Percentiles rank a stretch among this genome's conserved stretches.
phyloP scores from a whole-genome alignment of 768 basidiomycete species.

The Zangia roseola region DNA sequence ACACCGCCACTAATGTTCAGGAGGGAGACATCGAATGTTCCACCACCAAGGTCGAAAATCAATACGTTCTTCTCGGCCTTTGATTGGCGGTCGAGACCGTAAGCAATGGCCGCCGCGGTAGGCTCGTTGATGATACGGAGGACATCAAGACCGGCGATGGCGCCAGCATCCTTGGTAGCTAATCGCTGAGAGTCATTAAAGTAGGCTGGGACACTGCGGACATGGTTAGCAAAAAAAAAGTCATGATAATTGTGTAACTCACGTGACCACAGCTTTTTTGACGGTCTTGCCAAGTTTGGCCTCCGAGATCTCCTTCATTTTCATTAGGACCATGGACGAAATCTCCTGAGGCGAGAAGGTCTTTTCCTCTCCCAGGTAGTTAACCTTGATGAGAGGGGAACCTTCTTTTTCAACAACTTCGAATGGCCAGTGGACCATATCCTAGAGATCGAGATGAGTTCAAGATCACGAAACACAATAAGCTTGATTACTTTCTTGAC shows the following conservation, averaged over 20 bases:
- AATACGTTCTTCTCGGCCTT: conserved; percentile 96
- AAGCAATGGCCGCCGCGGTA: conserved; percentile 98
- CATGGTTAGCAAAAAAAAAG: neutral
- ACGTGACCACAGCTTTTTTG: conserved; percentile 99
- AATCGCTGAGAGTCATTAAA: conserved; percentile 99
- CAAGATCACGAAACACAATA: neutral
- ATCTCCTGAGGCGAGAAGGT: conserved; percentile 98
- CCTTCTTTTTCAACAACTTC: conserved; percentile 95
- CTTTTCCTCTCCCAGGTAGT: conserved; percentile 93
- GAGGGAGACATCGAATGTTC: conserved; percentile 99
- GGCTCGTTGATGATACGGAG: conserved; percentile 99
- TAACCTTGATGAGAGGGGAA: conserved; percentile 93
- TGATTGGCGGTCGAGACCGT: conserved; percentile 95
- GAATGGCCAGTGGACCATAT: conserved; percentile 98
- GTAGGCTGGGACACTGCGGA: conserved; percentile 87
- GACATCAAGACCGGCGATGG: conserved; percentile 97
- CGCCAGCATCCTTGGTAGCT: conserved; percentile 98
- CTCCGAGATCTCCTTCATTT: conserved; percentile 99
- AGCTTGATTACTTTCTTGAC: conserved; percentile 68
- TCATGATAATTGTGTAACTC: conserved; percentile 34
- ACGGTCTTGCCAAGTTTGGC: conserved; percentile 98
- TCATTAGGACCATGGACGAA: conserved; percentile 98
- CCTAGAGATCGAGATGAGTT: conserved; percentile 44
- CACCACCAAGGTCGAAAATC: conserved; percentile 99
- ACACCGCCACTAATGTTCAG: conserved; percentile 98